Evolutionary conservation across 192 early-diverging fungal species (phyloP).

Genomic region (Entomortierella beljakovae): DNA sequence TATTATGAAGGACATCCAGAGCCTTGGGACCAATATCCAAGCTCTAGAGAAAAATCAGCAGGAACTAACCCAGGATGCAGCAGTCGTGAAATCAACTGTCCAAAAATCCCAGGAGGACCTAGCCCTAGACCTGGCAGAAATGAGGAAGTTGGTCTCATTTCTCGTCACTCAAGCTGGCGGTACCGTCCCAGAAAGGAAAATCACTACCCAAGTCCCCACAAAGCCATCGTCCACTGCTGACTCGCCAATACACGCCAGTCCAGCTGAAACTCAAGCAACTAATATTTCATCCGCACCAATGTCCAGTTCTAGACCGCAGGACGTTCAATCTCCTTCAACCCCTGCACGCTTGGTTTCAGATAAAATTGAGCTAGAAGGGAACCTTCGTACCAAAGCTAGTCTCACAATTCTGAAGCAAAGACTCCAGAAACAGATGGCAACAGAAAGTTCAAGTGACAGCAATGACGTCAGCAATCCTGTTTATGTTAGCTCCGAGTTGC

Average conservation of each 20-base stretch:
- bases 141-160: not conserved
- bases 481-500: constrained; percentile 2
- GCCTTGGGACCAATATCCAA: constrained; percentile 4
- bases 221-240: not conserved
- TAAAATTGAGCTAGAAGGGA: not conserved
- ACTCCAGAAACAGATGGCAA: constrained; percentile 15
- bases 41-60: constrained; percentile 18
- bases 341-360: not conserved
- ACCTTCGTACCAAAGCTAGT: not conserved
- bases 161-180: not conserved
- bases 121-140: not conserved
- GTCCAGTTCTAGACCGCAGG: too few relatives aligned
- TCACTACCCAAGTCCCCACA: not conserved
- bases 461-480: constrained; percentile 18
- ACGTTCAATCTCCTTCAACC: too few relatives aligned
- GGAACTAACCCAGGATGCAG: constrained; percentile 21
- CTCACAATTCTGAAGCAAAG: constrained; percentile 7
- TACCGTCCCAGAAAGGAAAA: not conserved
- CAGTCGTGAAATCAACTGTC: constrained; percentile 4
- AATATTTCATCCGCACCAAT: too few relatives aligned
- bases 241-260: not conserved
- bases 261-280: not conserved
- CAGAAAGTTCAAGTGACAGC: not conserved
- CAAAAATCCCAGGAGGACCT: not conserved
- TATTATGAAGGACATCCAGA: constrained; percentile 24